phyloP scores from a whole-genome alignment of 2,329 filamentous ascomycete genomes.

The Aspergillus sojae region DNA sequence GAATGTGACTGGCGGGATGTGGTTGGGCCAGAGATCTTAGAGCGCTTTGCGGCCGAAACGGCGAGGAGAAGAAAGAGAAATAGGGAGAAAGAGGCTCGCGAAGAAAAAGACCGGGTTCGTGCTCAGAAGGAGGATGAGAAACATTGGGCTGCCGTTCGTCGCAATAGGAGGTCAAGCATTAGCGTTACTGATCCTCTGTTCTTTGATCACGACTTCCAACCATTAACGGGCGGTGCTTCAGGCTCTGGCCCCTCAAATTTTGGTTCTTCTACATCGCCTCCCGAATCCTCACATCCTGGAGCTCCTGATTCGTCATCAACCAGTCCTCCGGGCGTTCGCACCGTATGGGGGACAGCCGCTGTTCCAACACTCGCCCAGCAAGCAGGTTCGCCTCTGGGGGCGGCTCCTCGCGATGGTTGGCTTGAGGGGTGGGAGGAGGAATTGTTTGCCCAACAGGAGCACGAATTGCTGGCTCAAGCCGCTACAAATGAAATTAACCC shows the following conservation, averaged over 20 bases:
- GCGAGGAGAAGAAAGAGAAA: conserved; percentile 75
- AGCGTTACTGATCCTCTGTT: conserved; percentile 50
- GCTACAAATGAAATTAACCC: conserved; percentile 34
- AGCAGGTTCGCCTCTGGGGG: conserved; percentile 41
- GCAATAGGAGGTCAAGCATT: conserved; percentile 58
- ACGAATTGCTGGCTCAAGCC: conserved; percentile 52
- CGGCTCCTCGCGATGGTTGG: conserved; percentile 75
- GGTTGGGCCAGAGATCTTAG: conserved; percentile 73
- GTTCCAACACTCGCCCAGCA: conserved; percentile 63
- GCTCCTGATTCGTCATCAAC: conserved; percentile 75
- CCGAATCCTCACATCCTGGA: conserved; percentile 48
- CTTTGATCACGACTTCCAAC: conserved; percentile 67
- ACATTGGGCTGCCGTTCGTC: conserved; percentile 68
- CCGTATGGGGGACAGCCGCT: conserved; percentile 88
- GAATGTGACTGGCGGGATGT: conserved; percentile 96
- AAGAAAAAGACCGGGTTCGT: conserved; percentile 81
- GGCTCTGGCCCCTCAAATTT: conserved; percentile 33
- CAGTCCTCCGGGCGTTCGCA: conserved; percentile 74
- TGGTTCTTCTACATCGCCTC: conserved; percentile 42
- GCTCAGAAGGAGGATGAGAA: conserved; percentile 76
- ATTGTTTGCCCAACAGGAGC: conserved; percentile 64
- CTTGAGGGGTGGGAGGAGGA: conserved; percentile 81
- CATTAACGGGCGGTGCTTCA: conserved; percentile 50
- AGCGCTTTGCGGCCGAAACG: conserved; percentile 74
- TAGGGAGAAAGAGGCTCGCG: conserved; percentile 78